Conservation (phyloP, 192 early-diverging fungal species). For the Linnemannia exigua region DNA sequence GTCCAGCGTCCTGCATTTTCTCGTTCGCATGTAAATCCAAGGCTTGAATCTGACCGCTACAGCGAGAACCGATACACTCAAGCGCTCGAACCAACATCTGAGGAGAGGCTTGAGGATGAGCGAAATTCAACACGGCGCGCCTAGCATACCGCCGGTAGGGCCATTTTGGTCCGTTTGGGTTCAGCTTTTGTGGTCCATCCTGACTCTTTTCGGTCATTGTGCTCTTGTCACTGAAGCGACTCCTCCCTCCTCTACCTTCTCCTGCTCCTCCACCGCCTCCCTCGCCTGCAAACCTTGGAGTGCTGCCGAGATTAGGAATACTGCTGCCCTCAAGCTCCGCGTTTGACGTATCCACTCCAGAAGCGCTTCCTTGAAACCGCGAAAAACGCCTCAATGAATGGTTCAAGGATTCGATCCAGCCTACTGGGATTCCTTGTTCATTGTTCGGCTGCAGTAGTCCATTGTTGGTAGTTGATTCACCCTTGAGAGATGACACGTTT, state of each 20-base stretch:
- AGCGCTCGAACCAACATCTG: constrained; percentile 36
- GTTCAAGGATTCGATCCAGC: constrained; percentile 32
- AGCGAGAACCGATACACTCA: constrained; percentile 29
- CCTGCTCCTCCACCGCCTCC: neutral
- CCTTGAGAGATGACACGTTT: neutral
- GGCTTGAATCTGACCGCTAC: constrained; percentile 31
- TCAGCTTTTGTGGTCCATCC: neutral
- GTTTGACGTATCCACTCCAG: constrained; percentile 8
- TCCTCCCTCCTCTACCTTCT: neutral
- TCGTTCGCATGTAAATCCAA: constrained; percentile 52
- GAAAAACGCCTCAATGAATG: constrained; percentile 25
- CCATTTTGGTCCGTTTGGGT: constrained; percentile 15
- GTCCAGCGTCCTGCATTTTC: constrained; percentile 42
- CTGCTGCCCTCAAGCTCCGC: constrained; percentile 3
- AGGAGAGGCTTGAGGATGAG: constrained; percentile 49
- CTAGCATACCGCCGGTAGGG: constrained; percentile 33
- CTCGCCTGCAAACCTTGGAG: neutral
- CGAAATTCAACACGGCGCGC: constrained; percentile 40
- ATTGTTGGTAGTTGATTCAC: neutral
- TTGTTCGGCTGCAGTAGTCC: neutral
- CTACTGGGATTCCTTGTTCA: neutral
- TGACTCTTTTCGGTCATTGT: neutral
- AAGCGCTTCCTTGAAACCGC: constrained; percentile 13
- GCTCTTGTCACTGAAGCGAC: neutral
- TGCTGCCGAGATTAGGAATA: neutral